Evolutionary conservation across 2,329 filamentous ascomycete genomes (phyloP), one percentile per base, ranked within the genome.

Genomic region (Verticillium albo-atrum): DNA sequence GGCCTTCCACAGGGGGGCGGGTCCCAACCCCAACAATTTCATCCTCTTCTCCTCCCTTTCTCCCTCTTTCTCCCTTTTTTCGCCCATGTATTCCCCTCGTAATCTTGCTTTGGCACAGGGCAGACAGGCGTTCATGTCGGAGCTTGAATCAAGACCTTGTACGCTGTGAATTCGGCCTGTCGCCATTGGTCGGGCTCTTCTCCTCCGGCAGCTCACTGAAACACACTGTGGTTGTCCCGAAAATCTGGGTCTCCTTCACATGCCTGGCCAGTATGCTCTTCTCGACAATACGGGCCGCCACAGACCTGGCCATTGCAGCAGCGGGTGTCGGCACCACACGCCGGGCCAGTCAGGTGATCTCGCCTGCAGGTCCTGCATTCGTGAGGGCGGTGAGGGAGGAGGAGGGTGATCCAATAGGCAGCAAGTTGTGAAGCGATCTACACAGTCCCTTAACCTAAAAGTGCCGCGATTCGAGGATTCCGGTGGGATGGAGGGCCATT

Each of bases 21-120:
- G 42, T 50, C 42, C 42, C 42, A 50, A 50, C 42, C 42, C 42
- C 42, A 50, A 50, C 42, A 50, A 50, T 50, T 50, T 50, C 14
- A 20, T 23, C 20, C 12, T 20, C 20, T 50, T 50, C 42, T 50
- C 10, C 42, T 26, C 42, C 20, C 7, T 25, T 23, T 28, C 58
- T 54, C 59, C 54, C 59, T 50, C 28, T 51, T 54, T 58, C 60
- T 58, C 61, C 35, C 55, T 12, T 25, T n/a, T 51, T 50, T 47
- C 15, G 14, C 27, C 10, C 25, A 47, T 32, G 14, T 42, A 17
- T 23, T 20, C 27, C 28, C 52, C 20, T 50, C 20, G 20, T 25
- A 23, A 23, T 50, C 20, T 50, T 50, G 42, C 42, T 50, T 50
- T 50, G 23, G n/a, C 42, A 50, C 42, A 50, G 42, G n/a, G 17